Conservation (phyloP, 257 asterid genomes). For the Striga asiatica region DNA sequence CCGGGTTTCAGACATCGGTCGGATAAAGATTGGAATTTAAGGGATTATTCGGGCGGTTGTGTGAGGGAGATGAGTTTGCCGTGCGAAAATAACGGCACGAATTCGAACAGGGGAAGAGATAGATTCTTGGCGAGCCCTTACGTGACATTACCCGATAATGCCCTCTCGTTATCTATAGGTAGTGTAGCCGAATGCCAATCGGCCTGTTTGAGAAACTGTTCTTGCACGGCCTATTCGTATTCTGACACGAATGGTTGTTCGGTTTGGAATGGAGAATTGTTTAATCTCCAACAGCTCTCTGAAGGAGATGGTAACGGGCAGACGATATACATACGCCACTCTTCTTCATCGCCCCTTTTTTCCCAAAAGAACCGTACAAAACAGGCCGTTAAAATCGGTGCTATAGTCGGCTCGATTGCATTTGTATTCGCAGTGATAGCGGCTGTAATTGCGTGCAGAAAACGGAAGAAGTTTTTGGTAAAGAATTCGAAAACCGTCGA, state of each 20-base stretch:
- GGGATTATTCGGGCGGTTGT: conserved; percentile 45
- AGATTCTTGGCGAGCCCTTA: conserved; percentile 14
- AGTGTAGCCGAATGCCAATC: conserved; percentile 26
- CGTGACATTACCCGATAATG: conserved; percentile 16
- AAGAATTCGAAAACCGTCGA: conserved; percentile 20
- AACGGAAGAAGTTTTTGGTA: conserved; percentile 7
- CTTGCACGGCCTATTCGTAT: conserved; percentile 38
- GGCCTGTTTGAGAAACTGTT: conserved; percentile 29
- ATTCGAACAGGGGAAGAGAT: conserved; percentile 19
- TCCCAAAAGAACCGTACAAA: conserved; percentile 15
- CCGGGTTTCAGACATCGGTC: conserved; percentile 24
- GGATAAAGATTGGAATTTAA: conserved; percentile 28
- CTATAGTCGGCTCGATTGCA: conserved; percentile 23
- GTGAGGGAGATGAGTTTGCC: conserved; percentile 23
- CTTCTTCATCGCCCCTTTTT: conserved; percentile 28
- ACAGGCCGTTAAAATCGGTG: conserved; percentile 17
- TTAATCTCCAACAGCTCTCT: conserved; percentile 25
- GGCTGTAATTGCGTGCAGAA: conserved; percentile 14
- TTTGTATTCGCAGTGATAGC: conserved; percentile 11
- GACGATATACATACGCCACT: conserved; percentile 20
- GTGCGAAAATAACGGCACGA: conserved; percentile 20
- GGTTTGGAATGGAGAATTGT: conserved; percentile 26
- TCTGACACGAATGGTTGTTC: conserved; percentile 21
- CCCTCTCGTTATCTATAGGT: conserved; percentile 6
- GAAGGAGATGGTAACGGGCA: conserved; percentile 28